Evolutionary conservation across 2,329 filamentous ascomycete species (phyloP).

Genomic region (Rhynchosporium secalis): DNA sequence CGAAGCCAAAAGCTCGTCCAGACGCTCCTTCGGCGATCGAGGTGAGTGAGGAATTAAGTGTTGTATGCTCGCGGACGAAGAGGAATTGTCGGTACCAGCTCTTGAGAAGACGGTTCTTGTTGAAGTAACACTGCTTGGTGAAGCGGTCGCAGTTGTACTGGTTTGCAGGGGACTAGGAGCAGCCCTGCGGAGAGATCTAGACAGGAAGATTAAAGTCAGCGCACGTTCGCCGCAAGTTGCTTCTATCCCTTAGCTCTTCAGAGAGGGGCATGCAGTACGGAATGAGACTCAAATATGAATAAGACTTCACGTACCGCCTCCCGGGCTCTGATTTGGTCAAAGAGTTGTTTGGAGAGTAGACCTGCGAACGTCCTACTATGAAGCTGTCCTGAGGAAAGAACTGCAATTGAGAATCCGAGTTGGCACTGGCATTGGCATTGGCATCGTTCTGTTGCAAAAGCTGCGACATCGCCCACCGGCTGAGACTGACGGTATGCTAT

Average conservation of each 20-base stretch:
- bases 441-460: conserved; percentile 37
- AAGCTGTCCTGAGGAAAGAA: conserved; percentile 35
- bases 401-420: conserved; percentile 26
- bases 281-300: conserved; percentile 12
- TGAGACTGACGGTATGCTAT: conserved; percentile 29
- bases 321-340: conserved; percentile 30
- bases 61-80: conserved; percentile 25
- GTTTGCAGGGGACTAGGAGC: conserved; percentile 40
- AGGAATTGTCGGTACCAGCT: conserved; percentile 29
- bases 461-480: conserved; percentile 38
- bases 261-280: not conserved
- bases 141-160: conserved; percentile 36
- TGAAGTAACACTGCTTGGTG: conserved; percentile 37
- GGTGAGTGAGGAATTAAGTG: conserved; percentile 30
- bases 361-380: conserved; percentile 34
- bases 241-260: not conserved
- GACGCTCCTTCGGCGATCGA: conserved; percentile 40
- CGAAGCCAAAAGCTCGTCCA: conserved; percentile 41
- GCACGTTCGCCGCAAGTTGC: conserved; percentile 24
- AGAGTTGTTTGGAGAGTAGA: conserved; percentile 33
- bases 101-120: conserved; percentile 36
- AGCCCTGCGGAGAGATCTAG: conserved; percentile 39
- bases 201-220: conserved; percentile 26
- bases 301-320: conserved; percentile 33
- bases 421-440: conserved; percentile 18